Base-by-base conservation (phyloP, 2,329 filamentous ascomycete genomes). In the Fusarium scirpi region DNA sequence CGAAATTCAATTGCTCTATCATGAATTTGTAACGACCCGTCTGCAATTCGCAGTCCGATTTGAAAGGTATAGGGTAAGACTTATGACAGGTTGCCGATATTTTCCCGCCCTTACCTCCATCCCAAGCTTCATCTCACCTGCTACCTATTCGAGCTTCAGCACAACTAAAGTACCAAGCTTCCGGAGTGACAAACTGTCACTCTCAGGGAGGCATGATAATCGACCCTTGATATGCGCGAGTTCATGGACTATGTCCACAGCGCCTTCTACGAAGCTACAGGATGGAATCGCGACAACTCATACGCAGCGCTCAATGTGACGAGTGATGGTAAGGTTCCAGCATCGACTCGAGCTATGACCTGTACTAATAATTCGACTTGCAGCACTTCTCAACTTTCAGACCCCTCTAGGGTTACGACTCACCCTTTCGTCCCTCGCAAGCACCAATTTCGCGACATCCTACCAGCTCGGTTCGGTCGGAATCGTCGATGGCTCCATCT, bases 171-270 rank as follows among this genome's bases (percentile, higher is more conserved):
- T 18, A 20, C 24, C 48, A 18, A 58, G 56, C 68, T 71, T 71
- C 68, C 68, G 52, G 64, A 69, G 68, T 65, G 64, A 62, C 52
- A 34, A 44, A 4, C 11, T 9, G 44, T 69, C 60, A 40, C 68
- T 69, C 38, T 20, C 40, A 40, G 58, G 66, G 60, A 72, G 74
- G 76, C 69, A 80, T 79, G 77, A 69, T 55, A 67, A 77, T 59
- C 47, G 59, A 54, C 62, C 67, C 71, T 67, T 77, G 77, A 83
- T 57, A 98, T 98, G 94, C 90, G 96, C 84, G 92, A 94, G 83
- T 98, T 97, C 85, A 97, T 98, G 93, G 94, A 97, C 83, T 95
- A 97, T 85, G 91, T 98, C 84, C 94, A 97, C 82, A 88, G 92
- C 82, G 92, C 93, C 76, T 98, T 97, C 83, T 93, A 94, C 80